phyloP scores from a whole-genome alignment of 2,329 filamentous ascomycete genomes.

The Penicillium sp. region DNA sequence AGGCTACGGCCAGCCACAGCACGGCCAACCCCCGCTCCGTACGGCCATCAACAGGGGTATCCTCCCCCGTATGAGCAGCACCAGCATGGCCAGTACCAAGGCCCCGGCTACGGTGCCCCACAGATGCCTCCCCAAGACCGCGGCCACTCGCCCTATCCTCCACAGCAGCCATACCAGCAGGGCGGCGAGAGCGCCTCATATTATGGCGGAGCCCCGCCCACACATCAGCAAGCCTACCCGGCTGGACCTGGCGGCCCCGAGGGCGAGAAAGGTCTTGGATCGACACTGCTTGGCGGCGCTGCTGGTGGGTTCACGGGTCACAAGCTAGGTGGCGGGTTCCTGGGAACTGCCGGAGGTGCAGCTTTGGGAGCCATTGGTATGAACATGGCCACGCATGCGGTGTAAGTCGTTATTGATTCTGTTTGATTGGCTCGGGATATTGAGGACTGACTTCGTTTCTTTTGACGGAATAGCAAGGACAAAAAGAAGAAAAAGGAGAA shows the following conservation, averaged over 20 bases:
- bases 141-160: slow-evolving; percentile 27
- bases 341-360: slow-evolving; percentile 19
- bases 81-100: slow-evolving; percentile 16
- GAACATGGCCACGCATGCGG: slow-evolving; percentile 15
- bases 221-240: slow-evolving; percentile 19
- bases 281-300: slow-evolving; percentile 19
- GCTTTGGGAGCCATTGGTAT: slow-evolving; percentile 18
- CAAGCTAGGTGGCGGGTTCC: slow-evolving; percentile 15
- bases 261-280: slow-evolving; percentile 20
- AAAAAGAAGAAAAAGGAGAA: slow-evolving; percentile 16
- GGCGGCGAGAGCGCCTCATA: slow-evolving; percentile 30
- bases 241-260: slow-evolving; percentile 17
- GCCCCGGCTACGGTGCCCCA: slow-evolving; percentile 19
- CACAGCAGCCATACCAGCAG: slow-evolving; percentile 23
- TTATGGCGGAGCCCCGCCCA: slow-evolving; percentile 22
- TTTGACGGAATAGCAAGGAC: slow-evolving; percentile 8
- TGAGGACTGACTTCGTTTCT: not conserved
- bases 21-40: slow-evolving; percentile 16
- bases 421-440: not conserved
- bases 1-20: slow-evolving; percentile 16
- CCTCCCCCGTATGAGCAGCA: slow-evolving; percentile 14
- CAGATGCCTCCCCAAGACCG: slow-evolving; percentile 24
- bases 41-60: slow-evolving; percentile 12
- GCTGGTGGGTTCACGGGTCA: slow-evolving; percentile 19
- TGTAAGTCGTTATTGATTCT: slow-evolving; percentile 11